A percentile compares a stretch with the other conserved stretches of the same genome.
Conservation (phyloP, 768 basidiomycete genomes). For the Gyrodon lividus region DNA sequence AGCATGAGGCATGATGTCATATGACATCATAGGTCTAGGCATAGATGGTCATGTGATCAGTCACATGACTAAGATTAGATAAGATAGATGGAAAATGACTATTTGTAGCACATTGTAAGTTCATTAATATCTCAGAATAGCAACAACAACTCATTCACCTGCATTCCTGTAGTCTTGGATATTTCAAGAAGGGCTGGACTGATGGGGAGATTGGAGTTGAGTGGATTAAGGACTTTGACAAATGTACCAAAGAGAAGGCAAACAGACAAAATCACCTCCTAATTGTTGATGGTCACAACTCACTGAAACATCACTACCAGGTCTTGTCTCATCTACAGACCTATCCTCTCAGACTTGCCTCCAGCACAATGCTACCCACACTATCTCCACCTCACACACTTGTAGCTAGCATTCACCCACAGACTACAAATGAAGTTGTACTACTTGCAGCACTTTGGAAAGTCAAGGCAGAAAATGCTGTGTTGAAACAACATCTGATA, state of each 20-base stretch:
- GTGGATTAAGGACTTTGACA: slow-evolving; percentile 35
- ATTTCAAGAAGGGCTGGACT: slow-evolving; percentile 29
- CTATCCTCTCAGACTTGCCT: neutral
- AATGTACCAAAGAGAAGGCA: slow-evolving; percentile 33
- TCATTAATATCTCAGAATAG: no score
- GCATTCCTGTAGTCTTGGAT: slow-evolving; percentile 3
- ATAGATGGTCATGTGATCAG: no score
- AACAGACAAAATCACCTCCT: slow-evolving; percentile 31
- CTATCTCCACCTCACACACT: neutral
- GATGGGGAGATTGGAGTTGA: slow-evolving; percentile 24
- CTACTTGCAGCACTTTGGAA: neutral
- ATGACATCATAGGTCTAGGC: no score
- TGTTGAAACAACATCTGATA: neutral
- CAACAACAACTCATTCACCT: no score
- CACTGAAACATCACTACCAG: slow-evolving; percentile 3
- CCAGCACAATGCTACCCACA: neutral
- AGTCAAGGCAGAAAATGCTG: neutral
- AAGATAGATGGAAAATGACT: no score
- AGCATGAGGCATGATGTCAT: no score
- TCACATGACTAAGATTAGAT: no score
- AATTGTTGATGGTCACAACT: slow-evolving; percentile 43
- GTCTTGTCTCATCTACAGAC: neutral
- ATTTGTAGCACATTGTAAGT: slow-evolving; percentile 24
- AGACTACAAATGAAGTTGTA: neutral
- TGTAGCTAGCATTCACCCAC: neutral